phyloP scores from a whole-genome alignment of 192 early-diverging fungal genomes.

The Podila clonocystis region DNA sequence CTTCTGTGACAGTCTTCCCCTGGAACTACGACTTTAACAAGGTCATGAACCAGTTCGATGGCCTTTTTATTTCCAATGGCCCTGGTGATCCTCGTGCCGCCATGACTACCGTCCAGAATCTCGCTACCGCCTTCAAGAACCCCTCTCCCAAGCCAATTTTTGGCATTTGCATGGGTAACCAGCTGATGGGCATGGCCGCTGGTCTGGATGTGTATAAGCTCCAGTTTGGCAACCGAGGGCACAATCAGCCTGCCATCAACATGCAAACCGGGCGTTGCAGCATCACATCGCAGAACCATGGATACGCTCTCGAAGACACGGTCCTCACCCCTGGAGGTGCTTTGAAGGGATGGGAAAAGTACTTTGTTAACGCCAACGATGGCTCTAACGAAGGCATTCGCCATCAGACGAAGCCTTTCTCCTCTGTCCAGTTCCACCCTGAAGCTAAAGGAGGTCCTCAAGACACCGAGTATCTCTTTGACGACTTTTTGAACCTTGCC shows the following conservation, averaged over 20 bases:
- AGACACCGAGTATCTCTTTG: constrained; percentile 93
- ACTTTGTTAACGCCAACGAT: constrained; percentile 96
- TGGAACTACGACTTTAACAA: constrained; percentile 82
- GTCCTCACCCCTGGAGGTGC: constrained; percentile 76
- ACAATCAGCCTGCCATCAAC: constrained; percentile 93
- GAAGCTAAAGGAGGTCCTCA: constrained; percentile 94
- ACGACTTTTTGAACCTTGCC: constrained; percentile 77
- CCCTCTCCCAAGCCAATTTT: constrained; percentile 86
- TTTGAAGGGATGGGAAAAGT: constrained; percentile 85
- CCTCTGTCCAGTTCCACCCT: constrained; percentile 95
- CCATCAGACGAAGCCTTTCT: constrained; percentile 75
- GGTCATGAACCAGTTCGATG: constrained; percentile 77
- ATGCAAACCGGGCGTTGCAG: constrained; percentile 80
- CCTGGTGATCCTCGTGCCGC: constrained; percentile 84
- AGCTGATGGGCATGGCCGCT: constrained; percentile 90
- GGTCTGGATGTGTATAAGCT: constrained; percentile 89
- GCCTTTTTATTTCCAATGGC: constrained; percentile 93
- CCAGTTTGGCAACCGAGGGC: constrained; percentile 94
- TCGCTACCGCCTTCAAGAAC: constrained; percentile 68
- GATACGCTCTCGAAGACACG: constrained; percentile 85
- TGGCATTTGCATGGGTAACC: constrained; percentile 98
- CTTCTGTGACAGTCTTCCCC: constrained; percentile 86
- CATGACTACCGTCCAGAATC: constrained; percentile 73
- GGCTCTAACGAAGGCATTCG: constrained; percentile 95
- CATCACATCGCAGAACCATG: constrained; percentile 98